A percentile compares a stretch with the other conserved stretches of the same genome.
Conservation (phyloP, 1,139 yeast genomes). For the Kazachstania sp. region DNA sequence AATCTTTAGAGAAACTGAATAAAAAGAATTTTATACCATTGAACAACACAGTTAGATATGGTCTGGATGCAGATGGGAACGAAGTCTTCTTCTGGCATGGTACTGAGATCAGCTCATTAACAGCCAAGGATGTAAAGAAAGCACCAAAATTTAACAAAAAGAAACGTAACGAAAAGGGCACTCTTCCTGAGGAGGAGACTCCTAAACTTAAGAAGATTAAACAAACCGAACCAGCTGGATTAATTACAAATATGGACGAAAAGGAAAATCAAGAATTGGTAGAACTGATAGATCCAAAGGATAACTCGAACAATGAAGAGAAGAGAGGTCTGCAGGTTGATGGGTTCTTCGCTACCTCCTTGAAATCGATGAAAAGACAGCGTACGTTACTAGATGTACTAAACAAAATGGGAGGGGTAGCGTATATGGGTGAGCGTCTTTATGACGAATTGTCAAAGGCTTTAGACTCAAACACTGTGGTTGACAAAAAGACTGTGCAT, state of each 20-base stretch:
- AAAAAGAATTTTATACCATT: conserved; percentile 18
- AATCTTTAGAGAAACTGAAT: conserved; percentile 14
- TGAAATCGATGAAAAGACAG: conserved; percentile 29
- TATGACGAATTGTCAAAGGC: conserved; percentile 26
- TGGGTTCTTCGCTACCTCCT: conserved; percentile 29
- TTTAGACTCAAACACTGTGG: conserved; percentile 23
- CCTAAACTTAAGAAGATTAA: conserved; percentile 1
- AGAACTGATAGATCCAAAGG: not conserved
- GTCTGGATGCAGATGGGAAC: conserved; percentile 12
- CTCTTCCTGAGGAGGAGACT: not conserved
- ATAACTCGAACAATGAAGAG: not conserved
- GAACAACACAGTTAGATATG: conserved; percentile 26
- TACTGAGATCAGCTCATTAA: conserved; percentile 16
- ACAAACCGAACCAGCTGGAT: not conserved
- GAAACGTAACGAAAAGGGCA: not conserved
- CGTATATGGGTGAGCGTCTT: conserved; percentile 25
- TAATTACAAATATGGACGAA: too few relatives aligned
- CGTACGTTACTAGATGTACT: conserved; percentile 26
- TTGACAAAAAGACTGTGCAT: conserved; percentile 29
- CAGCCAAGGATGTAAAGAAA: conserved; percentile 14
- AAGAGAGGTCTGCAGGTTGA: conserved; percentile 16
- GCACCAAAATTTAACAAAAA: conserved; percentile 16
- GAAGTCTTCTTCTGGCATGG: conserved; percentile 31
- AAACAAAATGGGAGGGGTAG: conserved; percentile 24
- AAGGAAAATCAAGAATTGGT: not conserved